A percentile compares a stretch with the other conserved stretches of the same genome.
phyloP scores from a whole-genome alignment of 2,329 filamentous ascomycete genomes.

The Clonostachys solani region DNA sequence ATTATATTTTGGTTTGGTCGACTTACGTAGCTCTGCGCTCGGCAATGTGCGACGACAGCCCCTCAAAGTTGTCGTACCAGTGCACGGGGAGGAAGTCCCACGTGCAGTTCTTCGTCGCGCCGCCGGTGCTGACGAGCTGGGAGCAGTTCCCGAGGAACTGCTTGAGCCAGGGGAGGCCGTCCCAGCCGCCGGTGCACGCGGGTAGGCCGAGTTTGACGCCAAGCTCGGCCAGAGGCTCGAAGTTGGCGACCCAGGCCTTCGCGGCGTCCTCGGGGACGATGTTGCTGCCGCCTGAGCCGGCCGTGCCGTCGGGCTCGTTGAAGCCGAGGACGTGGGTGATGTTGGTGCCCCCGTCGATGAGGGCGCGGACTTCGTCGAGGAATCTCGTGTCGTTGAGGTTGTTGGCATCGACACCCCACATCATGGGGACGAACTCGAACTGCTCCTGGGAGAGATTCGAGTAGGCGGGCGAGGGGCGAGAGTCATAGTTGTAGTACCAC shows the following conservation, averaged over 20 bases:
- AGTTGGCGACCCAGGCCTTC: constrained; percentile 63
- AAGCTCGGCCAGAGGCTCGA: constrained; percentile 62
- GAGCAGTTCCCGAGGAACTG: constrained; percentile 63
- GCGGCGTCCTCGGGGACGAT: constrained; percentile 59
- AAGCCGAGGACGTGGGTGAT: constrained; percentile 69
- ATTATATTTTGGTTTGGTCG: neutral
- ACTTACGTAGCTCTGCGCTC: constrained; percentile 32
- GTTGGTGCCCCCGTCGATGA: constrained; percentile 49
- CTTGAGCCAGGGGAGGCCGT: constrained; percentile 62
- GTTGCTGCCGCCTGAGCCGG: constrained; percentile 55
- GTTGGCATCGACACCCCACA: constrained; percentile 58
- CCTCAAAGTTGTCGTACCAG: constrained; percentile 68
- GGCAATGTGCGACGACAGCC: constrained; percentile 63
- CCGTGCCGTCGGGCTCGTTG: constrained; percentile 70
- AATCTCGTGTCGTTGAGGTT: constrained; percentile 53
- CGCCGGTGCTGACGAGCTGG: constrained; percentile 42
- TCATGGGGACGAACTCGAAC: constrained; percentile 77
- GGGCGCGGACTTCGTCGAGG: constrained; percentile 48
- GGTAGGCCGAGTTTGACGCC: constrained; percentile 69
- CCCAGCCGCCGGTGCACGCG: constrained; percentile 58
- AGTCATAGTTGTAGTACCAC: constrained; percentile 83
- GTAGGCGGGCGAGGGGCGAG: constrained; percentile 50
- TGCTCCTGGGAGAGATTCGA: constrained; percentile 39
- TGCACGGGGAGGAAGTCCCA: constrained; percentile 62
- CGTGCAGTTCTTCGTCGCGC: constrained; percentile 43